Evolutionary conservation across 768 basidiomycete species (phyloP), one percentile per base, ranked within the genome.

Genomic region (Boletus rufocinnamomeus): DNA sequence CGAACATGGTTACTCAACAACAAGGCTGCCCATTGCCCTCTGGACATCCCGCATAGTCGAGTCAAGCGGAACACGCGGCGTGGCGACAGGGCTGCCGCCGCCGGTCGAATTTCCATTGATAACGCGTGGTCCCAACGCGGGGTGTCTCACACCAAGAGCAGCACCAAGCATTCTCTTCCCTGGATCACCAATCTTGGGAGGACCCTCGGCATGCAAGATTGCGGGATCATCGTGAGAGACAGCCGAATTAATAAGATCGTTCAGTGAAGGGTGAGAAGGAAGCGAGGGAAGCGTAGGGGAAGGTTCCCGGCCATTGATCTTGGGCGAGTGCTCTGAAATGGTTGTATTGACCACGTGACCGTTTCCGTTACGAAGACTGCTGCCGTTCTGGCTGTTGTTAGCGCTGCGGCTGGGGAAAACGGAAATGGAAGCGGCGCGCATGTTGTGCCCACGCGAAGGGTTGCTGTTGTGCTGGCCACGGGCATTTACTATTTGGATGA

Each of bases 151-250:
- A 46, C 92, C 93, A 56, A 94, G 77, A 34, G 91, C 91, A 54
- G 88, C 87, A 43, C 91, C 93, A 25, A 94, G 80, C 91, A 94
- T 94, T 67, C 92, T 80, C 77, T 91, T 91, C 41, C 89, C 92
- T 34, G 92, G 89, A 72, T 94, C 90, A 37, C 92, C 92, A 65
- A 94, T 92, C 67, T 87, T 83, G 23, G 91, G 91, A n/a, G 85
- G 86, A n/a, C 72, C 68, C 44, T 72, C 69, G 3, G 75, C 72
- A 21, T 75, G 72, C 51, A 90, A 69, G 58, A 90, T 88, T 1
- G 89, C 88, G 21, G 89, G 88, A 71, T 91, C 88, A 19, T 82
- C 73, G 54, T 75, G 70, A 27, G 83, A 72, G 45, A 81, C 85
- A 8, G 84, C 79, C 5, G 89, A 91, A 66, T 79, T 90, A 72